Evolutionary conservation across 345 rosid species (phyloP).

Genomic region (Euphorbia lathyris): DNA sequence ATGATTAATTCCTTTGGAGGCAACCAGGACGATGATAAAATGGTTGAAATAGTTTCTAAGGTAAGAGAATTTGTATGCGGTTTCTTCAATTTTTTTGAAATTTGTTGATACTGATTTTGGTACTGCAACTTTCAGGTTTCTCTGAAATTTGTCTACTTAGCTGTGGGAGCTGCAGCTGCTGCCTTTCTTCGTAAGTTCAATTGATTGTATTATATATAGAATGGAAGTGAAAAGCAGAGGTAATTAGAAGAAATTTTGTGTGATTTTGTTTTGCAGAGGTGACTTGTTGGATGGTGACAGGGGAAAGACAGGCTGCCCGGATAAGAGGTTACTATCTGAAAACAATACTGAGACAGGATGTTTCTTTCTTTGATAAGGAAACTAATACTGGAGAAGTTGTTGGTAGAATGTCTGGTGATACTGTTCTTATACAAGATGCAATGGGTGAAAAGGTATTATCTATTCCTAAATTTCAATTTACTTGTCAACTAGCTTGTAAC

Average conservation of each 20-base stretch:
- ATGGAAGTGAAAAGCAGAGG: neutral
- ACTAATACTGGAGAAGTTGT: slow-evolving; percentile 39
- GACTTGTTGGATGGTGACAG: slow-evolving; percentile 47
- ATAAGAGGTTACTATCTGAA: slow-evolving; percentile 37
- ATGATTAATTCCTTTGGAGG: slow-evolving; percentile 38
- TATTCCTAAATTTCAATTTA: too few species aligned
- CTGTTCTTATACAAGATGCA: slow-evolving; percentile 43
- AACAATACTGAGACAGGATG: slow-evolving; percentile 41
- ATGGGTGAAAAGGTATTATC: slow-evolving; percentile 46
- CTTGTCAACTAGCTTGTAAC: too few species aligned
- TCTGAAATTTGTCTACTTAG: slow-evolving; percentile 34
- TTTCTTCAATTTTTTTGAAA: neutral
- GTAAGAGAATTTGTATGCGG: slow-evolving; percentile 2
- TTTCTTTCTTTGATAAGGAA: slow-evolving; percentile 39
- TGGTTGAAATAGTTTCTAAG: slow-evolving; percentile 34
- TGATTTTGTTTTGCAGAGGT: slow-evolving; percentile 29
- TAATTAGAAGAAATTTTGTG: neutral
- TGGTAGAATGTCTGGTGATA: slow-evolving; percentile 46
- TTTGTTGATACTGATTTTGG: neutral
- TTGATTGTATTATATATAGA: neutral
- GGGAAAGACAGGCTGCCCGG: slow-evolving; percentile 46
- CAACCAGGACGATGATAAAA: slow-evolving; percentile 12
- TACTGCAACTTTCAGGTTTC: slow-evolving; percentile 25
- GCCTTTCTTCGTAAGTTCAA: slow-evolving; percentile 26
- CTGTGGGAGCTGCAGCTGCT: slow-evolving; percentile 27